Evolutionary conservation across 2,329 filamentous ascomycete genomes (phyloP).

Genomic region (Furcasterigmium sp.): DNA sequence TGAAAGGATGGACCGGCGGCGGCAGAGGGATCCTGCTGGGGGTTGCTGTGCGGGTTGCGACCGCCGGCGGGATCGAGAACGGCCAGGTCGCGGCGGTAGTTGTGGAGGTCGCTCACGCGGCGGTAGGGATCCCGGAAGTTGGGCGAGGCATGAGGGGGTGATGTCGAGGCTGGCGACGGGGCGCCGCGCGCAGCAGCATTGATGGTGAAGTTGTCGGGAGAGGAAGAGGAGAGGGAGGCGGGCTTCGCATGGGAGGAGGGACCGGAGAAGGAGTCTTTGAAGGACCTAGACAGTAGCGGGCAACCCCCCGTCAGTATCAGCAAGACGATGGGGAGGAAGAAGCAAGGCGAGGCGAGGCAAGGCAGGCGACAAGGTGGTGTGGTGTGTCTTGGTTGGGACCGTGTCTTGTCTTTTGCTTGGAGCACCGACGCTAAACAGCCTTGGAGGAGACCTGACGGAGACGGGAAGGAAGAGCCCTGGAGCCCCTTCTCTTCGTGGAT

Average conservation of each 20-base stretch:
- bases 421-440: no score
- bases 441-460: no score
- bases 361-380: no score
- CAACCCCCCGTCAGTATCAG: neutral
- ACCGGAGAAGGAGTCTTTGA: neutral
- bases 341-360: no score
- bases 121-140: slow-evolving; percentile 43
- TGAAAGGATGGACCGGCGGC: slow-evolving; percentile 49
- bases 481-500: no score
- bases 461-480: no score
- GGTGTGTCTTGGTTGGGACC: no score
- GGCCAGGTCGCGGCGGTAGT: slow-evolving; percentile 68
- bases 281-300: no score
- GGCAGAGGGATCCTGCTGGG: slow-evolving; percentile 45
- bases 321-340: no score
- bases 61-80: slow-evolving; percentile 58
- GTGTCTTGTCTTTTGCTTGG: no score
- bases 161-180: slow-evolving; percentile 35
- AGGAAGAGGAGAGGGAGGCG: neutral
- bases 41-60: slow-evolving; percentile 41
- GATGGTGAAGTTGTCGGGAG: slow-evolving; percentile 15
- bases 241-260: no score
- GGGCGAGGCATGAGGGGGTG: slow-evolving; percentile 29
- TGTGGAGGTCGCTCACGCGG: slow-evolving; percentile 56
- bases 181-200: slow-evolving; percentile 37